Evolutionary conservation across 441 rosid species (phyloP), one percentile per base, ranked within the genome.

Genomic region (Euphorbia schlechtendalii): DNA sequence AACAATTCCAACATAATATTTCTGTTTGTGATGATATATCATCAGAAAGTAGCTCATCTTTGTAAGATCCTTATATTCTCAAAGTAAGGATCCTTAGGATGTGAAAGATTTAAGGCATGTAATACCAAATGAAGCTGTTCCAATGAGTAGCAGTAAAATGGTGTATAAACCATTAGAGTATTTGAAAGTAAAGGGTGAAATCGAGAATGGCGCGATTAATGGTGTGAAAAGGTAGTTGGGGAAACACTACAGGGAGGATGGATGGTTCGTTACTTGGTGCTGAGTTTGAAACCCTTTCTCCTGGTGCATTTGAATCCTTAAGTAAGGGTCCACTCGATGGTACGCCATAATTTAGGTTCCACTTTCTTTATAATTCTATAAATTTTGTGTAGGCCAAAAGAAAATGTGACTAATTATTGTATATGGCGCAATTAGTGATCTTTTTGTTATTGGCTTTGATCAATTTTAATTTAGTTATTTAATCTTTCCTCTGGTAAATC

Each of bases 141-240:
- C 76, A 64, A 82, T 72, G 64, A 69, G 67, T 59, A 14, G 73
- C 61, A 83, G 64, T 75, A 81, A 60, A 55, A 69, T 75, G 78
- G 80, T 80, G 67, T n/a, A n/a, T n/a, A 90, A 83, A 76, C 97
- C 94, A 59, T 82, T 85, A 0, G 97, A 97, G 25, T 90, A 86
- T 78, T 82, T 92, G 75, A 90, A 88, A 82, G 77, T 88, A 74
- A 89, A 85, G 78, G 83, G 82, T 65, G 85, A 78, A 59, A 69
- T 64, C 46, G 97, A 90, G 77, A 88, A 86, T 80, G 84, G 79
- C 69, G 92, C 87, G 63, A 78, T 90, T 60, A 83, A 82, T 67
- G 89, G 92, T 45, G 89, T 90, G 45, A 88, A 85, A 83, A 86
- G 80, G 81, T 97, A 88, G 59, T 71, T 92, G 66, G 98, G 98